phyloP scores from a whole-genome alignment of 345 rosid species.

The Dipteronia dyeriana region DNA sequence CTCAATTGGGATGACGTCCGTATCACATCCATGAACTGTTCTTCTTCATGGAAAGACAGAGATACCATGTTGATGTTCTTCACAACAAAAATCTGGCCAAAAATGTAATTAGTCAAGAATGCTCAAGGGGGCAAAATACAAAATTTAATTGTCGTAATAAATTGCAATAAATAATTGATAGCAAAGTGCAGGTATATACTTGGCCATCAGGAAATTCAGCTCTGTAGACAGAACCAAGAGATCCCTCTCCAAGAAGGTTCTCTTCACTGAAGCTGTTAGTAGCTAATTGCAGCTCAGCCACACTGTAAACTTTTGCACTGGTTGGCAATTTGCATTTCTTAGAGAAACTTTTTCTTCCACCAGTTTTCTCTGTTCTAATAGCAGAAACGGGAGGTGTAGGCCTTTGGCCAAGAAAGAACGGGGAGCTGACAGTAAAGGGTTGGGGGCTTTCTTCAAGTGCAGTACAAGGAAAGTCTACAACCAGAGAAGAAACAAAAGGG shows the following conservation, averaged over 20 bases:
- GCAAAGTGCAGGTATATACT: constrained; percentile 35
- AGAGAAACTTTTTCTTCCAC: constrained; percentile 54
- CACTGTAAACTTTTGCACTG: constrained; percentile 52
- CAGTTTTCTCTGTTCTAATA: constrained; percentile 36
- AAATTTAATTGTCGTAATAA: constrained; percentile 4
- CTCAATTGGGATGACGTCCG: constrained; percentile 60
- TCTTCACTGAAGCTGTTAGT: constrained; percentile 74
- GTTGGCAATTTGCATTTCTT: constrained; percentile 44
- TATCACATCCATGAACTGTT: constrained; percentile 65
- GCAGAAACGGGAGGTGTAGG: constrained; percentile 33
- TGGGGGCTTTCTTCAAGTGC: constrained; percentile 54
- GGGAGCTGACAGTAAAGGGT: constrained; percentile 40
- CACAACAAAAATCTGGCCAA: constrained; percentile 65
- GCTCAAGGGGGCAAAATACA: neutral
- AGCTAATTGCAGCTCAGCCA: constrained; percentile 75
- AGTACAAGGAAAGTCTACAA: constrained; percentile 33
- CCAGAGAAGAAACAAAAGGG: constrained; percentile 10
- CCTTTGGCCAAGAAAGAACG: constrained; percentile 39
- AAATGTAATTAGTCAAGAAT: constrained; percentile 11
- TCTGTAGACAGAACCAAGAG: constrained; percentile 88
- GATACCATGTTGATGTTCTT: constrained; percentile 67
- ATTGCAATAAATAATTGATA: neutral
- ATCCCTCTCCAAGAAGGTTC: constrained; percentile 76
- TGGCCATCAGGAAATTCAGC: constrained; percentile 74
- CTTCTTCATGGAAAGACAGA: constrained; percentile 80